Base-by-base conservation (phyloP, 805 yeast genomes). In the Monosporozyma servazzii region DNA sequence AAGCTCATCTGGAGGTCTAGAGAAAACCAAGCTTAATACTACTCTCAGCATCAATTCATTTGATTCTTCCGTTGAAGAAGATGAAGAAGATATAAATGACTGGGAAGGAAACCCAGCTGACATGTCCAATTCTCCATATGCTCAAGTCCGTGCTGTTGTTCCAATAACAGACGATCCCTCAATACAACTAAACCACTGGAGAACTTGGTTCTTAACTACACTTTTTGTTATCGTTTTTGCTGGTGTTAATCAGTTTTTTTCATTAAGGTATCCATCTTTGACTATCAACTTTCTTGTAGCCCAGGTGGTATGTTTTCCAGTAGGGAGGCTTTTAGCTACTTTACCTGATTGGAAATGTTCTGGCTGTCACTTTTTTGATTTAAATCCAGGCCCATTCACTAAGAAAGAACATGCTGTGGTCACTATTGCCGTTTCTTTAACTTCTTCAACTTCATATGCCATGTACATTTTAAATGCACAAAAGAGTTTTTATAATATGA, bases 101-200 rank as follows among this genome's bases (percentile, higher is more conserved):
- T 61, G 65, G 65, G 60, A 59, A 43, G 65, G 65, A 21, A 59
- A 61, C 42, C 60, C 60, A 8, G 47, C 54, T 13, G 45, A 36
- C 5, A 47, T 61, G 53, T 51, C 54, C 17, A 53, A 62, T 47
- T 62, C 66, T 2, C 66, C 66, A 5, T 78, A 76, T 55, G 78
- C 82, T 1, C 82, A 79, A 59, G 84, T 79, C 47, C 72, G 84
- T 66, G 77, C 82, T 23, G 77, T 80, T 9, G 79, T 79, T 37
- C 76, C 80, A 7, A 71, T 77, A 9, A 62, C 67, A 9, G 84
- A 79, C 60, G 82, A 80, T 62, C 74, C 76, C 0, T 55, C 71
- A 3, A 61, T 77, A 20, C 72, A 72, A 5, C 74, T 77, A 53
- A 77, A 76, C 57, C 79, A 80, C 48, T 68, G 79, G 65, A 73